Evolutionary conservation across 2,329 filamentous ascomycete species (phyloP), one percentile per base, ranked within the genome.

Genomic region (Bipolaris zeicola): DNA sequence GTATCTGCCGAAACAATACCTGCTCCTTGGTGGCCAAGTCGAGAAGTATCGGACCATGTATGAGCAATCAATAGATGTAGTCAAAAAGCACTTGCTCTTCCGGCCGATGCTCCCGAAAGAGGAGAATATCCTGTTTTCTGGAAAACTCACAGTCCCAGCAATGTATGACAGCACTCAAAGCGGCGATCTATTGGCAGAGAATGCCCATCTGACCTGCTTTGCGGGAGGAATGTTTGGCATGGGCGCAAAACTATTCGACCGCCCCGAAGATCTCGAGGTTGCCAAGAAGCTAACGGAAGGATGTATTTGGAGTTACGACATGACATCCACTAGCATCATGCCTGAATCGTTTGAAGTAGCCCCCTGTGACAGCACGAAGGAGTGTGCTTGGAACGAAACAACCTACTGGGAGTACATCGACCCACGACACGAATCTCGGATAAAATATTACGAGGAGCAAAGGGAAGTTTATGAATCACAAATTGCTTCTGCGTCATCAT

Each of bases 201-300:
- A 79, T 10, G 84, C 88, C 55, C 89, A 92, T 69, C 78, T 91
- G 1, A 82, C 83, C 3, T 92, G 89, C 73, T 92, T 90, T 68
- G 79, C 84, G 3, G 89, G 89, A 6, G 89, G 88, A 8, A 87
- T 89, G 79, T 87, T 90, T 43, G 89, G 81, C 1, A 81, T 92
- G 34, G 87, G 84, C 1, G 86, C 88, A 1, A 85, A 82, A 57
- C 78, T 91, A 24, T 84, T 90, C 60, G 66, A 79, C 43, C 79
- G 77, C 1, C 78, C 79, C 0, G 78, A 82, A 3, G 84, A 89
- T 37, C 71, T 89, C 6, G 76, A 81, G 2, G 78, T 84, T 16
- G 87, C 84, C 1, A 78, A 79, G 53, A 83, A 83, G 64, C 77
- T 90, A 1, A 84, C 86, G 1, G 80, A 86, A 49, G 87, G 86